Conservation (phyloP, 2,329 filamentous ascomycete genomes). For the Ascochyta pisi region DNA sequence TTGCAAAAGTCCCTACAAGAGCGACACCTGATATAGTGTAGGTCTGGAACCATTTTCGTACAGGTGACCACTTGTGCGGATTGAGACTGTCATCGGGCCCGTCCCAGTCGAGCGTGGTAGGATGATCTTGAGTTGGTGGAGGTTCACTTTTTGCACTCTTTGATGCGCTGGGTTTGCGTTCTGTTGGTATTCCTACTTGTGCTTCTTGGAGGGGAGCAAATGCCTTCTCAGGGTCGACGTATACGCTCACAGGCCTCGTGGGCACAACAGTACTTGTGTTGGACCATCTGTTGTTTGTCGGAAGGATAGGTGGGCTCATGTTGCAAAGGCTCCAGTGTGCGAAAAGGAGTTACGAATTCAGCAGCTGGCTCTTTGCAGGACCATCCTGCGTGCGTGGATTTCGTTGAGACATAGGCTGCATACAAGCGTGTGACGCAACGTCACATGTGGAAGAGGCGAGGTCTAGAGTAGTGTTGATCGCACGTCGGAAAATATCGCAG, state of each 20-base stretch:
- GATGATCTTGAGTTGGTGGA: slow-evolving; percentile 7
- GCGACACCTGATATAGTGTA: slow-evolving; percentile 19
- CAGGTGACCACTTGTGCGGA: slow-evolving; percentile 20
- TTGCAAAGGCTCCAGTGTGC: neutral
- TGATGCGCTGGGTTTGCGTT: neutral
- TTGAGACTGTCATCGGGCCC: slow-evolving; percentile 19
- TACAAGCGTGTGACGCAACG: neutral
- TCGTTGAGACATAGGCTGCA: neutral
- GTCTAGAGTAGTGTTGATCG: neutral
- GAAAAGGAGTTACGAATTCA: too few relatives aligned
- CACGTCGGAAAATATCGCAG: neutral
- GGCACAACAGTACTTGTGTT: slow-evolving; percentile 13
- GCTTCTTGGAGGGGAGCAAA: neutral
- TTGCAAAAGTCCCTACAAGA: slow-evolving; percentile 19
- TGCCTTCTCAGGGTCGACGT: slow-evolving; percentile 4
- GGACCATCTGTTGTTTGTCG: neutral
- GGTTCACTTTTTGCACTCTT: neutral
- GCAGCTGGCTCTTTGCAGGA: neutral
- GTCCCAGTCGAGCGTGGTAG: slow-evolving; percentile 18
- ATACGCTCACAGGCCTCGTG: slow-evolving; percentile 12
- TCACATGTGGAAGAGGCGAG: neutral
- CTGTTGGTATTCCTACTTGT: neutral
- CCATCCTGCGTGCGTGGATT: neutral
- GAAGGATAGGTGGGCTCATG: neutral
- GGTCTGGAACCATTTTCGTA: slow-evolving; percentile 21